Evolutionary conservation across 257 asterid genomes (phyloP).

Genomic region (Ligustrum vulgare): DNA sequence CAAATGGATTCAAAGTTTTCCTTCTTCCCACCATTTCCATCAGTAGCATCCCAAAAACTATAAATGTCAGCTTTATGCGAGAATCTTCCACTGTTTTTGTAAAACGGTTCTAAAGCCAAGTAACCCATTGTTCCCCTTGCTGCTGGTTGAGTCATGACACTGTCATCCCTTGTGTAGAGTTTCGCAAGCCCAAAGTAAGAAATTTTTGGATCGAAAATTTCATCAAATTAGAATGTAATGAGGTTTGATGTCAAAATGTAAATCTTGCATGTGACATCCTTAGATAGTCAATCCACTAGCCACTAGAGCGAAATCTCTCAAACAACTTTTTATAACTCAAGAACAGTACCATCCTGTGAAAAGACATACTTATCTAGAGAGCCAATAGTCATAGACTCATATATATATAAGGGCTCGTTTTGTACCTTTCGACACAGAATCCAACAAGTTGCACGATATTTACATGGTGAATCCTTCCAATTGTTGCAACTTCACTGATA

Average conservation of each 20-base stretch:
- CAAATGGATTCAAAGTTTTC: neutral
- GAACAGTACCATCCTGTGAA: neutral
- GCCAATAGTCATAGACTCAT: conserved; percentile 18
- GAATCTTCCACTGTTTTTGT: conserved; percentile 9
- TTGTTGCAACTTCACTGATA: conserved; percentile 24
- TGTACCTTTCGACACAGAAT: neutral
- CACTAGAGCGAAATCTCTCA: conserved; percentile 16
- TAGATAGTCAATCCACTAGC: conserved; percentile 18
- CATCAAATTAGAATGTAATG: too few relatives aligned
- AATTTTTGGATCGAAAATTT: conserved; percentile 18
- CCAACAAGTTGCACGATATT: conserved; percentile 24
- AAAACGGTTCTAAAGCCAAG: conserved; percentile 27
- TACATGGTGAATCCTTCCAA: conserved; percentile 26
- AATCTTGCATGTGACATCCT: conserved; percentile 15
- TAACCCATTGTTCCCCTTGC: conserved; percentile 30
- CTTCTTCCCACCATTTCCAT: conserved; percentile 25
- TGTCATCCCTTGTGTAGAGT: conserved; percentile 6
- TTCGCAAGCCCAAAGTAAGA: conserved; percentile 23
- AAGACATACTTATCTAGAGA: conserved; percentile 5
- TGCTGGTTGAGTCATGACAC: neutral
- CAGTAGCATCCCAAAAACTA: conserved; percentile 31
- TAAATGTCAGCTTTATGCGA: conserved; percentile 28
- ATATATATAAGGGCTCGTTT: conserved; percentile 17
- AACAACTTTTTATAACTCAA: conserved; percentile 11
- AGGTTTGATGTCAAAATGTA: conserved; percentile 31